Base-by-base conservation (phyloP, 768 basidiomycete species). In the Suillus decipiens region DNA sequence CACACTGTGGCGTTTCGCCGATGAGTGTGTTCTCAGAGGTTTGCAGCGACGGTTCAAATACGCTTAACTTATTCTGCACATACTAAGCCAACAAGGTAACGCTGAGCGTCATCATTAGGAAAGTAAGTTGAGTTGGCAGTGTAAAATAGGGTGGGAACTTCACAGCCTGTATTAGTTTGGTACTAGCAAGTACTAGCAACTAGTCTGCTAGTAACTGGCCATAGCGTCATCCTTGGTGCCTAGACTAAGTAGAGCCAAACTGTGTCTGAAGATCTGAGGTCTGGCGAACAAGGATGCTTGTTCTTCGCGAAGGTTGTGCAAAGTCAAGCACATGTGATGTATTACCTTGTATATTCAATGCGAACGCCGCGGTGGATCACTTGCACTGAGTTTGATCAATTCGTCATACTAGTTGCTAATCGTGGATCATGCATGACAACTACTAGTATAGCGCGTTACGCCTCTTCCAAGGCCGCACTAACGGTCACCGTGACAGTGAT, bases 121-220 rank as follows among this genome's bases (percentile, higher is more conserved):
- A n/a, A n/a, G n/a, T n/a, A n/a, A n/a, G n/a, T n/a, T n/a, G 28
- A 28, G 28, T 28, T 51, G 50, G 50, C 50, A 9, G 50, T 51
- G 50, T 48, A 19, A 48, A 31, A 51, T 51, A 51, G 50, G 9
- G 50, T 31, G 50, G 50, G 50, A 51, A 50, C n/a, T 22, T 42
- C 22, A 2, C 11, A 24, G 37, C 37, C 37, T 39, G n/a, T 47
- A 47, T 22, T 47, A 47, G 43, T 45, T n/a, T 45, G 19, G 19
- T 11, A 22, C 43, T n/a, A 45, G 43, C 43, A n/a, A n/a, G 43
- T n/a, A 45, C 43, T 45, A 47, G 45, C 45, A 47, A 47, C 22
- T 22, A 12, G 10, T 43, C 9, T 47, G 22, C 22, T 14, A 12
- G 45, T 14, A 22, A 24, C 6, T 47, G 45, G 12, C n/a, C 2